A percentile compares a stretch with the other conserved stretches of the same genome.
Conservation (phyloP, 164 flowering plant species). For the Vitis vinifera region DNA sequence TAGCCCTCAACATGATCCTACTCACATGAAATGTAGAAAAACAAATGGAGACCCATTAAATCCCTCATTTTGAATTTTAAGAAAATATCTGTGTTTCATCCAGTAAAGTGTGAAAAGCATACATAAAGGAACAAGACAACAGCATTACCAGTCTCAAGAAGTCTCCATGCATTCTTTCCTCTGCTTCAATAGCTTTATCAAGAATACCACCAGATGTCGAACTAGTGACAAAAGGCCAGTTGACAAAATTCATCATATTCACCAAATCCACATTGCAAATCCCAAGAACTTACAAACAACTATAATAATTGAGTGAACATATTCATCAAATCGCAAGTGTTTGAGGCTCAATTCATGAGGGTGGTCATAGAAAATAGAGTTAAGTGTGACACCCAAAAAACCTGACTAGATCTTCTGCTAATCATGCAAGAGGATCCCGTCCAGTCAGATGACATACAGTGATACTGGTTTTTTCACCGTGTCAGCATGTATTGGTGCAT, state of each 20-base stretch:
- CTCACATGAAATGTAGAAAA: conserved; percentile 7
- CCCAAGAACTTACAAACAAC: not conserved
- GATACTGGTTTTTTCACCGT: too few species aligned
- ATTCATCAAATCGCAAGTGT: not conserved
- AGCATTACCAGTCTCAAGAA: conserved; percentile 72
- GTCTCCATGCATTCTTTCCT: conserved; percentile 69
- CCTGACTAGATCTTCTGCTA: too few species aligned
- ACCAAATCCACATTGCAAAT: not conserved
- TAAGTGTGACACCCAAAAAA: too few species aligned
- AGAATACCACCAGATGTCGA: conserved; percentile 65
- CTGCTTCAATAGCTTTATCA: conserved; percentile 81
- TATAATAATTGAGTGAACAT: not conserved
- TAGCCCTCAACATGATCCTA: conserved; percentile 82
- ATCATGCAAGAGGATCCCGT: too few species aligned
- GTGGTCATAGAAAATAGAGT: too few species aligned
- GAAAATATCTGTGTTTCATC: not conserved
- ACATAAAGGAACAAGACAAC: not conserved
- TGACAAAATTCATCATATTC: not conserved
- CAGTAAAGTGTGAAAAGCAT: not conserved
- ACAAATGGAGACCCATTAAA: not conserved
- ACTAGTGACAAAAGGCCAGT: conserved; percentile 27
- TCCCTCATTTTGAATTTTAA: not conserved
- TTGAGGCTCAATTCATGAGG: too few species aligned
- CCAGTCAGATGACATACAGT: not conserved
- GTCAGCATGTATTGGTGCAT: too few species aligned